Percentiles rank a stretch among this genome's conserved stretches.
These are phyloP conservation scores for Clonostachys sp. DNA, from an alignment of 2,329 filamentous ascomycete genomes.

Conservation along the genomic window DNA sequence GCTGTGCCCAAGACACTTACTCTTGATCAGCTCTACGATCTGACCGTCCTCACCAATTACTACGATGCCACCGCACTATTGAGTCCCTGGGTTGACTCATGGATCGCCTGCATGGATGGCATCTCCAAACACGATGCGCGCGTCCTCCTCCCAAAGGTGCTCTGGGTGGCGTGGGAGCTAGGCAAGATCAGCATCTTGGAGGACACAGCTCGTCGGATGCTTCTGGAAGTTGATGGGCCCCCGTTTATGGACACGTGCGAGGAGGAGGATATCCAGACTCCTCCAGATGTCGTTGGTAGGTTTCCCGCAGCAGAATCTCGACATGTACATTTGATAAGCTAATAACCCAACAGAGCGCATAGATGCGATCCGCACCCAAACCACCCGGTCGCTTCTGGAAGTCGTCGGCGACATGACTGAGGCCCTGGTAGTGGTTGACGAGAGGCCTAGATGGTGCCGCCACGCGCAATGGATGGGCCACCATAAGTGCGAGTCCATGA, in stretches of 20 bases:
- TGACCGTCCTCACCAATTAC: conserved; percentile 20
- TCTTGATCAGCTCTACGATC: conserved; percentile 14
- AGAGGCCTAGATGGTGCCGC: conserved; percentile 21
- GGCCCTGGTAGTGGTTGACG: conserved; percentile 17
- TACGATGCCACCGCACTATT: conserved; percentile 17
- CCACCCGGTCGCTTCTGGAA: conserved; percentile 13
- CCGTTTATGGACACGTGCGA: background rate
- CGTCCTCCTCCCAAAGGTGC: conserved; percentile 11
- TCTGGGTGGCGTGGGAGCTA: conserved; percentile 24
- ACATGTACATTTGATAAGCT: too few species aligned
- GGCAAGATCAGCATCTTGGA: conserved; percentile 14
- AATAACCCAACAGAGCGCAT: conserved; percentile 6
- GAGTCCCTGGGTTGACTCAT: conserved; percentile 14
- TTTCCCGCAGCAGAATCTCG: background rate
- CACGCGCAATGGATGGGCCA: conserved; percentile 25
- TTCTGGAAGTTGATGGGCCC: conserved; percentile 10
- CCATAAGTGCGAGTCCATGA: conserved; percentile 28
- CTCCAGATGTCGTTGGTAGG: background rate
- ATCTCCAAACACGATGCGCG: conserved; percentile 5
- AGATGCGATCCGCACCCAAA: conserved; percentile 10
- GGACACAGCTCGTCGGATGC: conserved; percentile 10
- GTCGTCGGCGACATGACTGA: conserved; percentile 15
- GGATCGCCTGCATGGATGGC: conserved; percentile 10
- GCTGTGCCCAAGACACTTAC: conserved; percentile 12
- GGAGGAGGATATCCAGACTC: background rate